These are phyloP conservation scores for Arabis hirsuta DNA, from an alignment of 345 rosid genomes.

Conservation along the genomic window DNA sequence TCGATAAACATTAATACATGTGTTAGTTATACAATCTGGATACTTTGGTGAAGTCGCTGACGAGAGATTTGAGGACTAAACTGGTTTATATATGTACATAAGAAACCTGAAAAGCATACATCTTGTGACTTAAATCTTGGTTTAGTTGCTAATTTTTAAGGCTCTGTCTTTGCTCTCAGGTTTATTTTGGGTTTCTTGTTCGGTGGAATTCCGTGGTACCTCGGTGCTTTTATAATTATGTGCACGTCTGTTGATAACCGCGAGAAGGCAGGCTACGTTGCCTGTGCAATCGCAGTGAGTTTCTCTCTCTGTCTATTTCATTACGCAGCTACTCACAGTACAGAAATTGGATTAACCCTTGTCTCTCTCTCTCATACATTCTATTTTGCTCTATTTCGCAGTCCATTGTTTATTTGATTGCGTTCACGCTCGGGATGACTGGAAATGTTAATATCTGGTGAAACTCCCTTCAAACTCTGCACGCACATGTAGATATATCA, in stretches of 20 bases:
- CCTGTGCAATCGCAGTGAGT: constrained; percentile 83
- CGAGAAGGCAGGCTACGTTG: constrained; percentile 86
- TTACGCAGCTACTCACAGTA: neutral
- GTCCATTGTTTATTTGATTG: constrained; percentile 66
- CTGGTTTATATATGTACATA: neutral
- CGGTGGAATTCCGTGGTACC: constrained; percentile 88
- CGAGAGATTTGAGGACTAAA: neutral
- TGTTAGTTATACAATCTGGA: neutral
- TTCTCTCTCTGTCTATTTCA: constrained; percentile 4
- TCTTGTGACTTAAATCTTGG: constrained; percentile 1
- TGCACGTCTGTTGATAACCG: constrained; percentile 62
- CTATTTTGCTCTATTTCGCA: constrained; percentile 42
- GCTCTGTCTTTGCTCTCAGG: constrained; percentile 46
- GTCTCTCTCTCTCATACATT: constrained; percentile 11
- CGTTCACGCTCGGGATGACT: constrained; percentile 61
- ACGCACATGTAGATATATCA: constrained; percentile 7
- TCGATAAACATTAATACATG: neutral
- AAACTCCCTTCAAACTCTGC: neutral
- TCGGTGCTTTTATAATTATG: constrained; percentile 66
- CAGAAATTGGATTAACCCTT: too few species aligned
- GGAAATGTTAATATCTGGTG: constrained; percentile 60
- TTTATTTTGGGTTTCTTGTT: constrained; percentile 79
- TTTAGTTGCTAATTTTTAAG: neutral
- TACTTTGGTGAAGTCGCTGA: neutral
- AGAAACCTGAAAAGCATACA: neutral